Base-by-base conservation (phyloP, 106 monocot genomes). In the Apostasia ramifera region DNA sequence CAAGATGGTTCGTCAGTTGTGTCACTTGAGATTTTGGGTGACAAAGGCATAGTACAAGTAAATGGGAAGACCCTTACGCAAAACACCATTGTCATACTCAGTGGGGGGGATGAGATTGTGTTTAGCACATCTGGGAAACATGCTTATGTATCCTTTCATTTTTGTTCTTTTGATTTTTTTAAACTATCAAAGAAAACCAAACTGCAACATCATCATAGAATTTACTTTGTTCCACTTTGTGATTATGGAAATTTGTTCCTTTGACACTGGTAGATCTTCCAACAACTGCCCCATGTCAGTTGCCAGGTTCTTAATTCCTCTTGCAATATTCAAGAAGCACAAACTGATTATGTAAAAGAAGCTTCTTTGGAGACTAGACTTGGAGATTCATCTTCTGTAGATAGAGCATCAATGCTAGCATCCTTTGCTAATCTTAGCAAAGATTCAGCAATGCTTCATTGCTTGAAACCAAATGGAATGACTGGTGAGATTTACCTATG, bases 131-230 rank as follows among this genome's bases (percentile, higher is more conserved):
- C 82, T 48, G 87, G 85, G 77, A 89, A 84, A 39, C 86, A 98
- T 93, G 74, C 92, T 78, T 98, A 98, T 74, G 98, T 93, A 98
- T 93, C 89, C 92, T 92, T 87, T 78, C 53, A 41, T 15, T 55
- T 1, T 49, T 56, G 47, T 26, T 14, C 4, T 44, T 57, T 47
- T 65, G 70, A 46, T 70, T 71, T 73, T 10, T 42, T 58, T 11
- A 12, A 66, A 49, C 57, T 37, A 58, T 39, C 26, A 3, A 49
- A 59, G 6, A 44, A 5, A 60, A 49, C 12, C 2, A 60, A 7
- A 48, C 63, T 63, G 8, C 10, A 55, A 60, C 1, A 39, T 71
- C 2, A 38, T 6, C 13, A 37, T 46, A 42, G 11, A 4, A 70
- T 45, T 55, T 44, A 26, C 37, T 70, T 4, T 38, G 13, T 65